phyloP scores from a whole-genome alignment of 768 basidiomycete species.

The Holtermanniella nyarrowii region DNA sequence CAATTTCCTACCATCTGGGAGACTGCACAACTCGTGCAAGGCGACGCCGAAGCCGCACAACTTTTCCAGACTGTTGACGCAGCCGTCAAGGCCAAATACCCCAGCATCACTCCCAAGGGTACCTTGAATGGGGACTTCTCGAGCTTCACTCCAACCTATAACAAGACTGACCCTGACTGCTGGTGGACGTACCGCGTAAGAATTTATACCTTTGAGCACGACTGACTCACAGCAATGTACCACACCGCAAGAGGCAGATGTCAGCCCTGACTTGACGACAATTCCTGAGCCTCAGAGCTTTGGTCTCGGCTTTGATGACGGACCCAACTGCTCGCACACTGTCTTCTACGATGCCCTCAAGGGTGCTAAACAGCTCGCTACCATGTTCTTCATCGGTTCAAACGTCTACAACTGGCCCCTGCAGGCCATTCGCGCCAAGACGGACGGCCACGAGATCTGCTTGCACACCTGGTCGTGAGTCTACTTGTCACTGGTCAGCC shows the following conservation, averaged over 20 bases:
- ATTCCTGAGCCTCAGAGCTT: conserved; percentile 39
- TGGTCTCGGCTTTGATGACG: conserved; percentile 43
- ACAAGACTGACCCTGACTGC: conserved; percentile 38
- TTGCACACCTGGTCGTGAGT: conserved; percentile 28
- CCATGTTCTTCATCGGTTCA: conserved; percentile 44
- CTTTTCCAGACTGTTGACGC: conserved; percentile 35
- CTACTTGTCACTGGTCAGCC: too few relatives aligned
- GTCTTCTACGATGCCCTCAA: conserved; percentile 42
- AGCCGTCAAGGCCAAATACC: conserved; percentile 26
- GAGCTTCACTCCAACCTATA: conserved; percentile 22
- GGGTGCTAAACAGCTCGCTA: conserved; percentile 39
- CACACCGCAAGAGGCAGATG: conserved; percentile 21
- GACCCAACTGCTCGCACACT: conserved; percentile 42
- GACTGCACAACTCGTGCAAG: conserved; percentile 28
- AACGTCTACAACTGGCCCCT: conserved; percentile 45
- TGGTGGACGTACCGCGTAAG: conserved; percentile 38
- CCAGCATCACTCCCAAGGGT: conserved; percentile 33
- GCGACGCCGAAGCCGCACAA: conserved; percentile 31
- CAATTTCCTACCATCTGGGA: conserved; percentile 34
- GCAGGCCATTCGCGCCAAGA: conserved; percentile 39
- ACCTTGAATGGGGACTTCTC: conserved; percentile 35
- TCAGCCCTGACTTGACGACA: conserved; percentile 33
- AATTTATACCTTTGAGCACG: neutral
- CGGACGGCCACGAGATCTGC: conserved; percentile 40
- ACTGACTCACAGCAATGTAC: conserved; percentile 16